Evolutionary conservation across 768 basidiomycete species (phyloP).

Genomic region (Pilatotrama ljubarskyi): DNA sequence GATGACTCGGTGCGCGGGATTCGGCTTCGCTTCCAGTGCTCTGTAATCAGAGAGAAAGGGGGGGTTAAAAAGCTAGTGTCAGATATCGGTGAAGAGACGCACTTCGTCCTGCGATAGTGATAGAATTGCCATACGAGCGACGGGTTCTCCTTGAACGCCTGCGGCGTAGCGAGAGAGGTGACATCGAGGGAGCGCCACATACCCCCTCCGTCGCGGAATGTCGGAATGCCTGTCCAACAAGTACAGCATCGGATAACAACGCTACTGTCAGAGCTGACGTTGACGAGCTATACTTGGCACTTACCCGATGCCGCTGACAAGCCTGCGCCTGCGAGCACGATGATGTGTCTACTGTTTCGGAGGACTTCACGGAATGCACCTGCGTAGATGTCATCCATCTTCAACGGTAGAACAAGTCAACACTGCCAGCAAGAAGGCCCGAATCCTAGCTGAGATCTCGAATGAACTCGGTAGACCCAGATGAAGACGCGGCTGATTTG

Average conservation of each 20-base stretch:
- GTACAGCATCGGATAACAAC: neutral
- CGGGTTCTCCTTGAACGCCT: slow-evolving; percentile 49
- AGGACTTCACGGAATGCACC: neutral
- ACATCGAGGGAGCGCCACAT: slow-evolving; percentile 52
- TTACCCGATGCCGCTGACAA: neutral
- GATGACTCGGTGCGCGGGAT: slow-evolving; percentile 55
- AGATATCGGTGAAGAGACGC: neutral
- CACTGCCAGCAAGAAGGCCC: too few species aligned
- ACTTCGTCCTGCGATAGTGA: slow-evolving; percentile 55
- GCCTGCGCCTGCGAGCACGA: neutral
- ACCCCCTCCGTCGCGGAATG: slow-evolving; percentile 36
- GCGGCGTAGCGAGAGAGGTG: slow-evolving; percentile 49
- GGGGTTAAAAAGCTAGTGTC: neutral
- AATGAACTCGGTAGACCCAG: too few species aligned
- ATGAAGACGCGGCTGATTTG: too few species aligned
- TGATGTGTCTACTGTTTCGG: neutral
- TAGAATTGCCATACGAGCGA: slow-evolving; percentile 62
- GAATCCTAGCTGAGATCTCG: too few species aligned
- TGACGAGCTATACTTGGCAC: too few species aligned
- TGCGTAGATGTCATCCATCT: neutral
- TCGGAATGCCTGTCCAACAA: neutral
- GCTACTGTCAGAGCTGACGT: too few species aligned
- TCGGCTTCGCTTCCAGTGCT: slow-evolving; percentile 47
- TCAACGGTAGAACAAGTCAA: too few species aligned
- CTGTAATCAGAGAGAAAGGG: slow-evolving; percentile 33